Evolutionary conservation across 2,329 filamentous ascomycete species (phyloP), one percentile per base, ranked within the genome.

Genomic region (Fusarium dimerum): DNA sequence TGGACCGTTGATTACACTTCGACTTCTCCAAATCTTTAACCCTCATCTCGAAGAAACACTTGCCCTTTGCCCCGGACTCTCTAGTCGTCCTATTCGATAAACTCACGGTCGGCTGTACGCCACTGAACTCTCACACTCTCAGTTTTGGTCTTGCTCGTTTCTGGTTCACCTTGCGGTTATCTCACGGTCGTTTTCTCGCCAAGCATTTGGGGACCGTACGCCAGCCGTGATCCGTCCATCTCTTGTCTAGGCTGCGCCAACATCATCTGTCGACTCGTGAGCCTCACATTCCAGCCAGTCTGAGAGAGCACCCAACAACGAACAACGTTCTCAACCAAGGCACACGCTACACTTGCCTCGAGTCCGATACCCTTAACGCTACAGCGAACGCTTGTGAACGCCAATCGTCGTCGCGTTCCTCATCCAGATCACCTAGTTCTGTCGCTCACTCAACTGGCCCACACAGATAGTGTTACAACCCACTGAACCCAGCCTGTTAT

Each of bases 1-100:
- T 60, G 53, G 61, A 59, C 61, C 59, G 53, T 57, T 60, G 46
- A 59, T 57, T 63, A 64, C 50, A 59, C 61, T 62, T 64, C 59
- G 49, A 42, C 48, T 43, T 41, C 55, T 61, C 55, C 57, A 52
- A 57, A 54, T 55, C 53, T 47, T 55, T 61, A 64, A 64, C 64
- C 59, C 59, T 51, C 46, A 48, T 49, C 52, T 49, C 59, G 55
- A 51, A 50, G 52, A 30, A 45, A 40, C 43, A 30, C 48, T 51
- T 54, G 40, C 51, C 56, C 47, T 43, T 45, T 51, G 58, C 50
- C 51, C 15, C 30, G 6, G 30, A 32, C 30, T 12, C 30, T 32
- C 43, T 45, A 45, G 46, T 20, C 45, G 38, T 52, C 49, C 40
- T 36, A 47, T 50, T 32, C 51, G 55, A 62, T 62, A 64, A 50